Evolutionary conservation across 2,329 filamentous ascomycete species (phyloP), one percentile per base, ranked within the genome.

Genomic region (Aspergillus aculeatinus): DNA sequence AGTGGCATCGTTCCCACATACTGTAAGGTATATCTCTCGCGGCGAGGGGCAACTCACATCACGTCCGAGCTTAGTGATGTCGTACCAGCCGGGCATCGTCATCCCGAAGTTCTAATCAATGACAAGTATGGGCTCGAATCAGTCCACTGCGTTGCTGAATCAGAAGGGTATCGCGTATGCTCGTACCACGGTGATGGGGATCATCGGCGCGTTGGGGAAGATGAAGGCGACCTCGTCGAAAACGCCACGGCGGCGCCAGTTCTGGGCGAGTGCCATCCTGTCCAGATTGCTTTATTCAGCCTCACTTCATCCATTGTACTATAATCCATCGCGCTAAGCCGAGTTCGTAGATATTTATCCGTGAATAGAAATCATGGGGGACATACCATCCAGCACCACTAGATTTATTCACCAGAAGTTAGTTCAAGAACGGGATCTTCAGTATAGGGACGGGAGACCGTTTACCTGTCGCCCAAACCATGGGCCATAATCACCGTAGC

Each of bases 401-500:
- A 65, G 60, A 35, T 58, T 58, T 50, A 65, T 57, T 48, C 6
- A 42, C 44, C 48, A 42, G 44, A 9, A 11, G 50, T 62, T 51
- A 57, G 59, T 59, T 29, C 62, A 48, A 57, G n/a, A n/a, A 39
- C 27, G 19, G 2, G 29, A n/a, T 27, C 7, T 21, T 50, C 25
- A 9, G 12, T 55, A 10, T 27, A 27, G 25, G 23, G 33, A 35
- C 10, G 58, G 53, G 27, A 2, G 29, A 23, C 23, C 49, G 67
- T 74, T 69, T 77, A 87, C 93, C 91, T 89, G 74, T 98, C 95
- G 64, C 95, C 95, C 44, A 99, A 82, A 14, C 95, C 95, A 76
- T 99, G 95, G 55, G 91, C 84, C 77, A 97, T 92, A 70, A 99
- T 98, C 70, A 98, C 89, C 3, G 94, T 97, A 25, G 92, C 92